Base-by-base conservation (phyloP, 139 green algal species). In the Coccomyxa sp. region DNA sequence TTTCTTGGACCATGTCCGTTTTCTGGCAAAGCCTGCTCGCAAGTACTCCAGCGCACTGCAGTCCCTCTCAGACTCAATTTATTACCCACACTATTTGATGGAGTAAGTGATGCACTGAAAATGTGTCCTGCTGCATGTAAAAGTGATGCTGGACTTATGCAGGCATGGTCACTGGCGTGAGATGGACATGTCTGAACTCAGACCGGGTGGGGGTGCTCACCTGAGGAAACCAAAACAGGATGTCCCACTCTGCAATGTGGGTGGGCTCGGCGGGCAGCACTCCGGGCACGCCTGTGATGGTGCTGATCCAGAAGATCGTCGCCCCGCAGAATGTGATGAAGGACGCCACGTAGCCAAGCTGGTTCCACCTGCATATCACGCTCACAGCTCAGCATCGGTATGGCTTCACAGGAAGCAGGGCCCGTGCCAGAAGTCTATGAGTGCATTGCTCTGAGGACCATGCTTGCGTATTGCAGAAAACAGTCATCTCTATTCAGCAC, bases 281-380 rank as follows among this genome's bases (percentile, higher is more conserved):
- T 34, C 12, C 38, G 27, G 39, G 36, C 72, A 76, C 72, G 31
- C 72, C 39, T 10, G 38, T 58, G 27, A 76, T 58, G 37, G 29
- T 37, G 9, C 37, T 64, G 24, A 77, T 39, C 40, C 50, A 55
- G n/a, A 77, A 77, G n/a, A 77, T 34, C 4, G 39, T 77, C 0
- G 73, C 73, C 7, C 73, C 73, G 6, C 68, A 12, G 29, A 77
- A 77, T 33, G 44, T 38, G 27, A 77, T 34, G 18, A 77, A 68
- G 7, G 50, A 38, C 24, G 39, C 73, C 44, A 77, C n/a, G 39
- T 77, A 77, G 0, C 73, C 73, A 9, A 77, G 24, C 9, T 68
- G n/a, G 27, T 69, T 38, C 40, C 73, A 68, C 73, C 73, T 77
- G 73, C 39, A n/a, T n/a, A n/a, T n/a, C n/a, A n/a, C n/a, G n/a